These are phyloP conservation scores for Echria macrotheca DNA, from an alignment of 495 filamentous ascomycete genomes.

Conservation along the genomic window DNA sequence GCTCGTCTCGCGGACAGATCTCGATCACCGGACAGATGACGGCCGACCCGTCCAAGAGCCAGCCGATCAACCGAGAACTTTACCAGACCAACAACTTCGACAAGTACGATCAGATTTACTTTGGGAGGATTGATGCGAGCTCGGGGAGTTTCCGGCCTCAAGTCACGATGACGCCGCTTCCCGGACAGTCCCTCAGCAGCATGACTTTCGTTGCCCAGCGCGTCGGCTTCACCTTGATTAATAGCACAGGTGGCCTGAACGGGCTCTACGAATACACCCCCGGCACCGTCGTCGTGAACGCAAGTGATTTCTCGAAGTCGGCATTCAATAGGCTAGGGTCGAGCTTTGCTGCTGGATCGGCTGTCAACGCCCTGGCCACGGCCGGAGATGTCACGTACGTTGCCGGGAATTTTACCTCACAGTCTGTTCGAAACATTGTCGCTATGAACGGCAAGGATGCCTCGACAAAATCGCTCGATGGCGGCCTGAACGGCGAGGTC, in stretches of 20 bases:
- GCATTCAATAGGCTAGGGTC: conserved; percentile 68
- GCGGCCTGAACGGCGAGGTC: conserved; percentile 80
- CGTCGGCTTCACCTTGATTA: conserved; percentile 69
- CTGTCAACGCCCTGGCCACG: conserved; percentile 57
- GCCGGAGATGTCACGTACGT: conserved; percentile 61
- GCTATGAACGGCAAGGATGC: conserved; percentile 59
- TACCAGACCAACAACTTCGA: conserved; percentile 90
- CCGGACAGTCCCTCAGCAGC: conserved; percentile 55
- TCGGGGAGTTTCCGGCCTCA: conserved; percentile 70
- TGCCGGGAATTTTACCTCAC: conserved; percentile 77
- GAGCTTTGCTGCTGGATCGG: conserved; percentile 57
- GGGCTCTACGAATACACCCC: conserved; percentile 89
- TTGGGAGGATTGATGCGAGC: conserved; percentile 72
- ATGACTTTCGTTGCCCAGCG: conserved; percentile 80
- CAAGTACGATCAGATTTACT: conserved; percentile 90
- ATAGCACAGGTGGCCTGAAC: conserved; percentile 70
- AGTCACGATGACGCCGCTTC: conserved; percentile 68
- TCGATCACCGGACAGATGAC: conserved; percentile 71
- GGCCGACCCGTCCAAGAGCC: conserved; percentile 39
- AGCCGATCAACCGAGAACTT: conserved; percentile 47
- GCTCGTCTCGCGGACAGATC: conserved; percentile 66
- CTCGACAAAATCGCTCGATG: conserved; percentile 53
- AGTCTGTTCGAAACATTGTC: conserved; percentile 65
- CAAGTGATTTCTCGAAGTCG: conserved; percentile 62
- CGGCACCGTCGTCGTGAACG: conserved; percentile 45